Conservation (phyloP, 306 rosid genomes). For the Dryas drummondii region DNA sequence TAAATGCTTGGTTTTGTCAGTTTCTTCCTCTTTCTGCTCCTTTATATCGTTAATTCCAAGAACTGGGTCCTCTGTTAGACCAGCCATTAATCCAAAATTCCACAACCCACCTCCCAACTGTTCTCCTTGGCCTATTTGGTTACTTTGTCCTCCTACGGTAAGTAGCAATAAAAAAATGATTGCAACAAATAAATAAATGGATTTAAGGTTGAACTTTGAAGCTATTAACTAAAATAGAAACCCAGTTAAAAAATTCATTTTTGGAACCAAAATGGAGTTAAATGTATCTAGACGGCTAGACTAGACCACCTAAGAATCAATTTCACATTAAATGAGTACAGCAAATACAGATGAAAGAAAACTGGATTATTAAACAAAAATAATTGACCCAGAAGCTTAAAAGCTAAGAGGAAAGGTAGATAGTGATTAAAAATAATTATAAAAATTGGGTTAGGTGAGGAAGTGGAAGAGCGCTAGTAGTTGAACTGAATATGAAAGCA, state of each 20-base stretch:
- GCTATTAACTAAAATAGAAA: neutral
- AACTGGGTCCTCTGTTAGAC: constrained; percentile 38
- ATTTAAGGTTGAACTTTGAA: neutral
- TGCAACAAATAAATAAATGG: neutral
- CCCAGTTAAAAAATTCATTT: neutral
- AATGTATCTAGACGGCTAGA: neutral
- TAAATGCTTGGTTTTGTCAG: constrained; percentile 22
- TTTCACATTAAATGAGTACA: neutral
- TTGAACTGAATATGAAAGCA: constrained; percentile 2
- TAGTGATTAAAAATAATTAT: neutral
- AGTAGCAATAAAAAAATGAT: neutral
- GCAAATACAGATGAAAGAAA: neutral
- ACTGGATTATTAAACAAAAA: neutral
- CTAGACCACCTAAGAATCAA: neutral
- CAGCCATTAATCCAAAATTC: constrained; percentile 58
- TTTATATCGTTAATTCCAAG: constrained; percentile 44
- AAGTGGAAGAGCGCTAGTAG: neutral
- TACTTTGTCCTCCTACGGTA: constrained; percentile 10
- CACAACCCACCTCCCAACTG: constrained; percentile 45
- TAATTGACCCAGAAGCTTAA: constrained; percentile 3
- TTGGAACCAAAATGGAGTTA: neutral
- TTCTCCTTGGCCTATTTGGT: constrained; percentile 25
- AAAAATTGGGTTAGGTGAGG: neutral
- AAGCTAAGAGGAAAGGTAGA: neutral
- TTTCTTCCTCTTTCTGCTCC: constrained; percentile 18